Evolutionary conservation across 2,329 filamentous ascomycete genomes (phyloP), one percentile per base, ranked within the genome.

Genomic region (Alternaria metachromatica): DNA sequence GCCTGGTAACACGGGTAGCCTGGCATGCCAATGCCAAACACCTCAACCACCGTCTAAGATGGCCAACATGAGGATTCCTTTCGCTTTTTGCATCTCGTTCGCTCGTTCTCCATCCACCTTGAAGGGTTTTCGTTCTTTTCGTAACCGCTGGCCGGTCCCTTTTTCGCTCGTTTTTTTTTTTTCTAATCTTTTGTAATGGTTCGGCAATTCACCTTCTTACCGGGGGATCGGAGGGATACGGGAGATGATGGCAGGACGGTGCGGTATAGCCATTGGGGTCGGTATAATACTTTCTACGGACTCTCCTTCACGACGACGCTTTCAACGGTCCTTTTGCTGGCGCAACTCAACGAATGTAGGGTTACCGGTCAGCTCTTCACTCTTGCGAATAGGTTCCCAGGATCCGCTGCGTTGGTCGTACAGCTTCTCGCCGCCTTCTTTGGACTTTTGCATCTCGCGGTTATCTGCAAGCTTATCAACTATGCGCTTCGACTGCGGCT

Each of bases 391-490:
- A 62, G 50, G 18, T 74, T 69, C 33, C 72, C 72, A 5, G 72
- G 63, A 25, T 71, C 72, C 9, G 69, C 72, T 23, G 72, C 72
- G 15, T 67, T 75, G 7, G 49, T 63, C 5, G 72, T 75, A 4
- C 74, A 76, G 55, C 56, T 74, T 2, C 66, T 75, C 12, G 72
- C 72, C 13, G 72, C 71, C 11, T 67, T 74, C 53, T 73, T 76
- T 43, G 74, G 74, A 7, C 63, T 76, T 23, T 68, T 76, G 12
- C 73, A 74, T 58, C 65, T 75, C 9, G 72, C 72, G 13, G 72
- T 72, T 12, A 65, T 75, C 6, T 72, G 68, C 62, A 71, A 73
- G 60, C 58, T 76, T 18, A 71, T 76, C 67, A 76, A 76, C 60
- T 74, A 72, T 62, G 72, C 72, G 11, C 65, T 75, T 20, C 68